These are phyloP conservation scores for Dissophora globulifera DNA, from an alignment of 192 early-diverging fungal genomes.

Conservation along the genomic window DNA sequence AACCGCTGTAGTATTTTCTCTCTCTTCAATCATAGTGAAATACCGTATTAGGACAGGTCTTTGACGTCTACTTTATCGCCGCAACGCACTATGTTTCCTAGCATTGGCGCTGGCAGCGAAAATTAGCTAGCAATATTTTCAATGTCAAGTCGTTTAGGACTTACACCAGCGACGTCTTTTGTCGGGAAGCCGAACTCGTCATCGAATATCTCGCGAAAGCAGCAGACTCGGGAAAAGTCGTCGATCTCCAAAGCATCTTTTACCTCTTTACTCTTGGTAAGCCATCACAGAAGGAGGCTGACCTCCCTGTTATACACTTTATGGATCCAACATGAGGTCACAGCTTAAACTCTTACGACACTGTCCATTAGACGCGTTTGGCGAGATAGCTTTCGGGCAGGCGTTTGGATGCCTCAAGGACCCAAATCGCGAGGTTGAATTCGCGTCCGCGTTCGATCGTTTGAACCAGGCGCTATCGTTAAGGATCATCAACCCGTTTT, in stretches of 20 bases:
- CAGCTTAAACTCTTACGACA: conserved; percentile 13
- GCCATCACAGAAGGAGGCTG: too few relatives aligned
- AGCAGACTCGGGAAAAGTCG: conserved; percentile 25
- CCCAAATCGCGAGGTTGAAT: conserved; percentile 33
- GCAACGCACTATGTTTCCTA: too few relatives aligned
- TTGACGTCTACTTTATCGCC: too few relatives aligned
- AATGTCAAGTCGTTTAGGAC: conserved; percentile 32
- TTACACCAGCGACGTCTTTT: conserved; percentile 30
- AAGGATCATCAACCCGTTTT: conserved; percentile 26
- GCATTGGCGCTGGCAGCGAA: conserved; percentile 33
- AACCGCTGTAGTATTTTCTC: background rate
- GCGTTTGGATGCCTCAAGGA: conserved; percentile 40
- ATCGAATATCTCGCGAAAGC: conserved; percentile 27
- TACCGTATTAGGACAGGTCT: too few relatives aligned
- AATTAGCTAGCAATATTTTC: conserved; percentile 29
- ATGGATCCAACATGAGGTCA: too few relatives aligned
- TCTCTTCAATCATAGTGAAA: background rate
- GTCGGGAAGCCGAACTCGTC: conserved; percentile 11
- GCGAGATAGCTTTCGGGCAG: conserved; percentile 50
- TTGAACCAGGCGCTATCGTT: conserved; percentile 42
- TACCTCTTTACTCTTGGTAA: conserved; percentile 55
- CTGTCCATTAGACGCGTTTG: conserved; percentile 55
- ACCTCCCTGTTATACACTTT: too few relatives aligned
- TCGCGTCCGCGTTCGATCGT: conserved; percentile 65
- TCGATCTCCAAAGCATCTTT: conserved; percentile 62